Percentiles rank a stretch among this genome's conserved stretches.
These are phyloP conservation scores for Lodderomyces orthopsilosis DNA, from an alignment of 1,139 yeast species.

Conservation along the genomic window DNA sequence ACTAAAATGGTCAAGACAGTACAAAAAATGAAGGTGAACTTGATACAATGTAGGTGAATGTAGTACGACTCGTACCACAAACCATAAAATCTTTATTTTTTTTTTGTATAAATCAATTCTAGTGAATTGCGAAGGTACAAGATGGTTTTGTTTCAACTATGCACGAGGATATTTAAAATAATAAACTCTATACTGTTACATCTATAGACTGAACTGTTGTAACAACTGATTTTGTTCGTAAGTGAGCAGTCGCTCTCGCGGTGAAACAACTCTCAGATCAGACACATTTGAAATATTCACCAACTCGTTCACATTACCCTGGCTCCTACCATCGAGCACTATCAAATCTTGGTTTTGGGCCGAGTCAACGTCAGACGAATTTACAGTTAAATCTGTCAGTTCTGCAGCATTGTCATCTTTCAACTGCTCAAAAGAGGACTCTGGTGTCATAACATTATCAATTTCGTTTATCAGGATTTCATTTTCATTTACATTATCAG, in stretches of 20 bases:
- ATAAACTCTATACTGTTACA: neutral
- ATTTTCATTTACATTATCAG: conserved; percentile 1
- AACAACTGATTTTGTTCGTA: conserved; percentile 14
- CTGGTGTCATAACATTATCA: neutral
- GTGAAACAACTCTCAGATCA: neutral
- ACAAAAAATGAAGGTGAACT: too few species aligned
- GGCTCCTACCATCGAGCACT: neutral
- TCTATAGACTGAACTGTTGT: conserved; percentile 10
- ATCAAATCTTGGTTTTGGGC: conserved; percentile 4
- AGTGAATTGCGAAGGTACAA: too few species aligned
- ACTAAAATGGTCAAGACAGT: too few species aligned
- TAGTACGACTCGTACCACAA: neutral
- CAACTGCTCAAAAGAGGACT: neutral
- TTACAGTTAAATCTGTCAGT: conserved; percentile 6
- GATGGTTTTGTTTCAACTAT: too few species aligned
- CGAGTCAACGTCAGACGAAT: conserved; percentile 7
- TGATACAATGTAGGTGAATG: neutral
- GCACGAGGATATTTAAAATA: too few species aligned
- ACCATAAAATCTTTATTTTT: neutral
- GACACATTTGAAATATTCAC: conserved; percentile 4
- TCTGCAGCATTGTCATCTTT: conserved; percentile 6
- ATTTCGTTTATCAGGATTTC: neutral
- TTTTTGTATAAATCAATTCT: neutral
- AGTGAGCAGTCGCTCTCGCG: conserved; percentile 7
- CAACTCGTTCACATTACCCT: neutral